Evolutionary conservation across 106 monocot genomes (phyloP).

Genomic region (Platanthera guangdongensis): DNA sequence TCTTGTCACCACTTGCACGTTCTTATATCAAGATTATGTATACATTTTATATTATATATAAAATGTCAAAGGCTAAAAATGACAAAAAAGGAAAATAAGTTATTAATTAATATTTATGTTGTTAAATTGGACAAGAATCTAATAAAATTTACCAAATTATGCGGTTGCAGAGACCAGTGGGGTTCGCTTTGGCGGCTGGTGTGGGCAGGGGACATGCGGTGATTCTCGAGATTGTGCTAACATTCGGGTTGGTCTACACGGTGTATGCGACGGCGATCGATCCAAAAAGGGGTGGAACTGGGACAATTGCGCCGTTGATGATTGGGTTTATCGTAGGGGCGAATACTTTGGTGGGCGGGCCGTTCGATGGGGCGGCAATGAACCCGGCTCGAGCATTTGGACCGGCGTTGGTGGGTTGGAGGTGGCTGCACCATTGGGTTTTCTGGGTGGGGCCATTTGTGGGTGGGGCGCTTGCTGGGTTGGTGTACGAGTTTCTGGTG

Average conservation of each 20-base stretch:
- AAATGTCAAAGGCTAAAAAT: no score
- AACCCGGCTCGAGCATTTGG: slow-evolving; percentile 86
- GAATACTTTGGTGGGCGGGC: slow-evolving; percentile 71
- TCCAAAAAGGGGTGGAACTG: slow-evolving; percentile 58
- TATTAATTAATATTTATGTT: neutral
- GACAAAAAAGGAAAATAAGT: no score
- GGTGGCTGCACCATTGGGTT: slow-evolving; percentile 77
- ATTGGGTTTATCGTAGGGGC: slow-evolving; percentile 72
- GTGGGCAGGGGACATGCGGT: slow-evolving; percentile 44
- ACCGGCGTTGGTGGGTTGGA: slow-evolving; percentile 63
- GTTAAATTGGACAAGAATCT: neutral
- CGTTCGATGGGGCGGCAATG: slow-evolving; percentile 86
- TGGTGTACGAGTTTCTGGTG: slow-evolving; percentile 73
- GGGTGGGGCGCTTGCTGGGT: slow-evolving; percentile 59
- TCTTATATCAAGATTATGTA: neutral
- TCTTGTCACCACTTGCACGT: neutral
- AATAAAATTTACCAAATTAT: neutral
- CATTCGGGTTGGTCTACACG: slow-evolving; percentile 82
- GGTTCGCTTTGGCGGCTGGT: slow-evolving; percentile 44
- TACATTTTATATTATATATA: no score
- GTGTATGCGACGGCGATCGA: slow-evolving; percentile 68
- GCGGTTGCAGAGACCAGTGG: slow-evolving; percentile 43
- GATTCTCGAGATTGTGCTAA: slow-evolving; percentile 59
- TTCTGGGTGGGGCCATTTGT: slow-evolving; percentile 80
- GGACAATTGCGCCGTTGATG: slow-evolving; percentile 63